Evolutionary conservation across 495 filamentous ascomycete species (phyloP).

Genomic region (Haplographium delicatum): DNA sequence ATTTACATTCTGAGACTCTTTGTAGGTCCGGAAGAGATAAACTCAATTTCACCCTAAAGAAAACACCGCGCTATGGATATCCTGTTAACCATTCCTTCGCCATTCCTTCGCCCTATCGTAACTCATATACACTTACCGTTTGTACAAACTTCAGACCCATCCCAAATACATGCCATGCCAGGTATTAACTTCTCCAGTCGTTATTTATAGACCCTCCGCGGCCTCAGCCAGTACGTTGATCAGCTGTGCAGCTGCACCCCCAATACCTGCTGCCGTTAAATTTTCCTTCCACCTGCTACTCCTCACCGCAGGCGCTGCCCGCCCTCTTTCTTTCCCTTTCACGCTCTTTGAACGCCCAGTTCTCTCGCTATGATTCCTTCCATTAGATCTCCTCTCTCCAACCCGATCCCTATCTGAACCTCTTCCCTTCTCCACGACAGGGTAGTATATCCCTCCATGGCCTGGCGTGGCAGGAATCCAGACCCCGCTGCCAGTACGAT

Average conservation of each 20-base stretch:
- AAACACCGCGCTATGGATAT: conserved; percentile 1
- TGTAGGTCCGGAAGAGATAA: no score
- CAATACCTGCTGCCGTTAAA: conserved; percentile 41
- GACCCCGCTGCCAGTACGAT: not conserved
- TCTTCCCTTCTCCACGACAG: conserved; percentile 10
- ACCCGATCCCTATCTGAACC: conserved; percentile 11
- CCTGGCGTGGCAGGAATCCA: not conserved
- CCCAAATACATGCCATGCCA: not conserved
- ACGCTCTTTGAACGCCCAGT: not conserved
- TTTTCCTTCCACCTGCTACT: conserved; percentile 31
- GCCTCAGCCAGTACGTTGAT: conserved; percentile 47
- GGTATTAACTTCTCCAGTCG: not conserved
- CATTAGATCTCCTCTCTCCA: conserved; percentile 1
- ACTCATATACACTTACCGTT: not conserved
- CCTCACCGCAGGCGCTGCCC: not conserved
- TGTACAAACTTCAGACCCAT: not conserved
- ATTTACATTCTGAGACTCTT: no score
- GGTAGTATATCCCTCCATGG: not conserved
- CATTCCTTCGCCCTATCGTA: not conserved
- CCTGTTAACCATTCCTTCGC: not conserved
- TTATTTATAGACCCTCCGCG: conserved; percentile 26
- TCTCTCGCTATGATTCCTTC: not conserved
- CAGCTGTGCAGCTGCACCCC: conserved; percentile 45
- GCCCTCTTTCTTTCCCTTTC: not conserved
- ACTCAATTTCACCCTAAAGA: no score